Evolutionary conservation across 306 rosid genomes (phyloP), one percentile per base, ranked within the genome.

Genomic region (Corylus heterophylla): DNA sequence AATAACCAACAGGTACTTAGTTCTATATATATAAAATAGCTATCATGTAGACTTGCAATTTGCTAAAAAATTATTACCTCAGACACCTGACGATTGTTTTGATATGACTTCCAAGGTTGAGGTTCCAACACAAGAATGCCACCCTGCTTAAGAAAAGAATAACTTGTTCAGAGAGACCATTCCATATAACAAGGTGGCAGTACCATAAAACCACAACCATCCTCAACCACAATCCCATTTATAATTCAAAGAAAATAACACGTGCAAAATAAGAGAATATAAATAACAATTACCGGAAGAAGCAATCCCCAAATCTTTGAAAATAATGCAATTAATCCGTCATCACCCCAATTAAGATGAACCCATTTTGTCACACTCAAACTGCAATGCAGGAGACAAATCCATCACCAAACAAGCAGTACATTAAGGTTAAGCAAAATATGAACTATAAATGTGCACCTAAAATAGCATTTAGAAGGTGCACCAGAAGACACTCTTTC

Each of bases 281-380:
- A 66, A 76, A 74, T 45, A 66, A 73, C 27, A 78, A 85, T 85
- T 86, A 95, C 98, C 76, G 88, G 96, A 35, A 74, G 85, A 86
- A 95, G 99, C 77, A 91, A 87, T 77, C 83, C 89, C 99, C 98
- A 93, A 77, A 69, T 85, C 89, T 83, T 94, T 25, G 91, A 79
- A 90, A 93, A 93, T 83, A 93, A 81, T 59, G 93, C 81, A 69
- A 95, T 75, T 69, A 95, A 85, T 61, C 99, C 99, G 17, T 91
- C 94, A 79, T 95, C 98, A 16, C 97, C 99, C 98, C 97, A 95
- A 74, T 95, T 95, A 71, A 95, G 93, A 86, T 95, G 99, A 83
- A 95, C 78, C 99, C 99, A 95, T 84, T 95, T 95, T 56, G 98
- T 20, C 47, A 95, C 98, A 63, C 99, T 95, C 90, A 95, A 88